A percentile compares a stretch with the other conserved stretches of the same genome.
Conservation (phyloP, 2,329 filamentous ascomycete species). For the Penicillium janthinellum region DNA sequence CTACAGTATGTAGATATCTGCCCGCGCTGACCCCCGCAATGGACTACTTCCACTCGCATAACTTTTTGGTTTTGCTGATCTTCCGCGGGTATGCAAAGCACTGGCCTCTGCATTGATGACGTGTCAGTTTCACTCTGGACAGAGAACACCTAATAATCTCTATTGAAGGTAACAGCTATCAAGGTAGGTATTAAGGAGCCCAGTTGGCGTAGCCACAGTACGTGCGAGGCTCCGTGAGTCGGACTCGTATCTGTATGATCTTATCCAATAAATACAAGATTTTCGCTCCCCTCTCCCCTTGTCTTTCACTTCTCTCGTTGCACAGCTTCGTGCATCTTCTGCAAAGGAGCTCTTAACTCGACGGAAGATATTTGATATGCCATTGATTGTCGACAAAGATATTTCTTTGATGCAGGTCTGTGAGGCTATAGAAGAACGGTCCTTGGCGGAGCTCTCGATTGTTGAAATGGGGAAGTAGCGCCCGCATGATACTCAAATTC, state of each 20-base stretch:
- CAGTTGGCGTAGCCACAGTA: not conserved
- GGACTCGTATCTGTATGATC: too few species aligned
- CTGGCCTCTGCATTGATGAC: not conserved
- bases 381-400: slow-evolving; percentile 36
- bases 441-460: slow-evolving; percentile 33
- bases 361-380: slow-evolving; percentile 27
- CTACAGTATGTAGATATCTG: too few species aligned
- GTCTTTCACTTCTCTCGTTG: too few species aligned
- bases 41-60: not conserved
- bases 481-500: not conserved
- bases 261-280: too few species aligned
- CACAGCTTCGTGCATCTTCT: too few species aligned
- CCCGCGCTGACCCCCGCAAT: too few species aligned
- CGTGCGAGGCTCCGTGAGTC: too few species aligned
- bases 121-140: not conserved
- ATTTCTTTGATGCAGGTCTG: slow-evolving; percentile 44
- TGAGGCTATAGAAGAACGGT: slow-evolving; percentile 39
- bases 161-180: not conserved
- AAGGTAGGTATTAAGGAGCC: not conserved
- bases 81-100: not conserved
- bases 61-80: not conserved
- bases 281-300: too few species aligned
- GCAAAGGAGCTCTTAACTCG: too few species aligned
- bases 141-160: not conserved
- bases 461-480: not conserved